These are phyloP conservation scores for Neopestalotiopsis rosae DNA, from an alignment of 2,329 filamentous ascomycete species.

Conservation along the genomic window DNA sequence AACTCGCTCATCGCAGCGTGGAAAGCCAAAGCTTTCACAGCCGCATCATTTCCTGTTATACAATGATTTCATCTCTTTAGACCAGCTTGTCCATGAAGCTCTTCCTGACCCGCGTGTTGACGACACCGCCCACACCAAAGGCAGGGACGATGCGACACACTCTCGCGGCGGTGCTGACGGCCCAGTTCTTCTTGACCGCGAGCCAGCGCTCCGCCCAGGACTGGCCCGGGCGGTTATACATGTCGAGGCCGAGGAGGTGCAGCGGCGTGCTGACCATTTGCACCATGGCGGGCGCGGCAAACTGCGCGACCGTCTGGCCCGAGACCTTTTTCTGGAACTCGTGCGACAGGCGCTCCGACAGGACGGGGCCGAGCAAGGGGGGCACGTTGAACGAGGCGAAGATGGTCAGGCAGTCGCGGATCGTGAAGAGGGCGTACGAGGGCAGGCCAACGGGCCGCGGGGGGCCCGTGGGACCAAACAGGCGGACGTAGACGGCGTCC, in stretches of 20 bases:
- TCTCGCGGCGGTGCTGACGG: conserved; percentile 73
- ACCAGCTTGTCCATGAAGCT: conserved; percentile 68
- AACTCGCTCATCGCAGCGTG: neutral
- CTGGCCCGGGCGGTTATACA: conserved; percentile 73
- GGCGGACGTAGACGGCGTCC: conserved; percentile 81
- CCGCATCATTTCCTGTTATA: too few relatives aligned
- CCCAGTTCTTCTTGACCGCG: conserved; percentile 77
- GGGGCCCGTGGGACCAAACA: conserved; percentile 71
- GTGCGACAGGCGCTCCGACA: conserved; percentile 61
- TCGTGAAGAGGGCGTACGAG: conserved; percentile 79
- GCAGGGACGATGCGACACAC: conserved; percentile 88
- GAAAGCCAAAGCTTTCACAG: neutral
- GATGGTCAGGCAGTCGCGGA: conserved; percentile 86
- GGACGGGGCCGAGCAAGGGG: conserved; percentile 72
- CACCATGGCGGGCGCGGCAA: conserved; percentile 77
- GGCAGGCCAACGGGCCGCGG: conserved; percentile 67
- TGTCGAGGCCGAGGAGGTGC: conserved; percentile 82
- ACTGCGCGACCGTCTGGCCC: conserved; percentile 75
- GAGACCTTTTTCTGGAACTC: conserved; percentile 56
- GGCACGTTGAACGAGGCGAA: conserved; percentile 94
- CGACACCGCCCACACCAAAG: conserved; percentile 86
- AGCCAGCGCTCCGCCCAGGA: conserved; percentile 65
- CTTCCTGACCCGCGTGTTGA: conserved; percentile 75
- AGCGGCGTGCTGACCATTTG: conserved; percentile 83
- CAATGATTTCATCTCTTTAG: conserved; percentile 22